Evolutionary conservation across 805 yeast species (phyloP).

Genomic region (Candida nonsorbophila): DNA sequence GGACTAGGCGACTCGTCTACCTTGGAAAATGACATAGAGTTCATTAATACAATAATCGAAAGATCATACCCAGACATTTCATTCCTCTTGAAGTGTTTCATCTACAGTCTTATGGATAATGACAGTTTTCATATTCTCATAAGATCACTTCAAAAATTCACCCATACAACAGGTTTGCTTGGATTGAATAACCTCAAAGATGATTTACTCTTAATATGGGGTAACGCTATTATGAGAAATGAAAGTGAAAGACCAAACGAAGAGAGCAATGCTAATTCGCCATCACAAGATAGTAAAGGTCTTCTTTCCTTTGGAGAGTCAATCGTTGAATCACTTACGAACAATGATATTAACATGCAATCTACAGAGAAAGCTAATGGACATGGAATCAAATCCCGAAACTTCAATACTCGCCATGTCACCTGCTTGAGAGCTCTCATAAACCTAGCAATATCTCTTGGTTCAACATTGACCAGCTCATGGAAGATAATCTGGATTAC

Average conservation of each 20-base stretch:
- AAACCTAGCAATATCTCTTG: conserved; percentile 76
- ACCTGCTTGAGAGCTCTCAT: conserved; percentile 73
- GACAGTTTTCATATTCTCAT: conserved; percentile 65
- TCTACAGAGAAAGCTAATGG: not conserved
- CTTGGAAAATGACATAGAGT: conserved; percentile 22
- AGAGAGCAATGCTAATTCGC: too few species aligned
- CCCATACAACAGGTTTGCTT: conserved; percentile 80
- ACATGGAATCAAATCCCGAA: conserved; percentile 13
- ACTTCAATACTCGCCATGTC: conserved; percentile 61
- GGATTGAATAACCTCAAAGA: conserved; percentile 54
- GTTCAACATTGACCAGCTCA: conserved; percentile 58
- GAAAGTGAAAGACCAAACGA: conserved; percentile 2
- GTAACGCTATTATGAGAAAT: conserved; percentile 18
- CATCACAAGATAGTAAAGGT: conserved; percentile 27
- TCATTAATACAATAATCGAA: conserved; percentile 27
- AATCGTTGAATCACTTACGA: conserved; percentile 39
- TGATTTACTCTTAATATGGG: conserved; percentile 27
- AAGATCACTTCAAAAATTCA: conserved; percentile 70
- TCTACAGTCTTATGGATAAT: conserved; percentile 65
- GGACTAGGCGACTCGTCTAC: conserved; percentile 13
- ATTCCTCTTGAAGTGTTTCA: conserved; percentile 29
- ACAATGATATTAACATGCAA: conserved; percentile 3
- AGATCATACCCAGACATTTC: conserved; percentile 20
- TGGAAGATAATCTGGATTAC: conserved; percentile 63
- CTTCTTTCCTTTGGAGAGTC: conserved; percentile 44